Evolutionary conservation across 768 basidiomycete species (phyloP), one percentile per base, ranked within the genome.

Genomic region (Tulasnella sp.): DNA sequence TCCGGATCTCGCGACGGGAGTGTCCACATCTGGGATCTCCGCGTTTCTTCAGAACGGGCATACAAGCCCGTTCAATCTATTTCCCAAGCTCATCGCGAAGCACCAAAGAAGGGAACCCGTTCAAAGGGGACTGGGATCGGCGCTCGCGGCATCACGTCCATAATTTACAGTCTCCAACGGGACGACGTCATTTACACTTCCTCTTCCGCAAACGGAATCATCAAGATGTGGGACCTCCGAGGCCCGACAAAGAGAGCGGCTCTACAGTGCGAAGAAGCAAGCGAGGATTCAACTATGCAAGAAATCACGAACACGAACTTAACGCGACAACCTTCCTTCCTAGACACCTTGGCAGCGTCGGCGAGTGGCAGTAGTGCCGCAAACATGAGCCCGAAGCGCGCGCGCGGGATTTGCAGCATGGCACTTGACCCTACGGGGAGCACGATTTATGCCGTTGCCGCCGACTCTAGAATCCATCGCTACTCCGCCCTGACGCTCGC

Each of bases 11-110:
- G 80, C 5, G 80, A 80, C 44, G 80, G 80, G 48, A 72, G 68
- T 44, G 79, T 80, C 48, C 72, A 72, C 48, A 24, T 79, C 8
- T 80, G 78, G 78, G 80, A 80, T 62, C 71, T 80, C 6, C 79
- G 80, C 31, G 73, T 62, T 34, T 62, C 58, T 31, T 62, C 58
- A 3, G 58, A 62, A 42, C 31, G 44, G 18, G 10, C 24, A 14
- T 24, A 68, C 72, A n/a, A 79, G 42, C 73, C 78, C 58, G 72
- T 79, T 10, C 62, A 34, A 36, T 76, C 78, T 31, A 79, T 79
- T n/a, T 16, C 34, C 21, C 71, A 74, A 73, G 78, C 73, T 18
- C 78, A 79, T 39, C 38, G 44, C 18, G 78, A 79, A 24, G 6
- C 77, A 21, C 75, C 42, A 3, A 56, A 38, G 62, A 62, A 62